Evolutionary conservation across 176 grass and related monocot species (phyloP).

Genomic region (maize (Zea mays)): DNA sequence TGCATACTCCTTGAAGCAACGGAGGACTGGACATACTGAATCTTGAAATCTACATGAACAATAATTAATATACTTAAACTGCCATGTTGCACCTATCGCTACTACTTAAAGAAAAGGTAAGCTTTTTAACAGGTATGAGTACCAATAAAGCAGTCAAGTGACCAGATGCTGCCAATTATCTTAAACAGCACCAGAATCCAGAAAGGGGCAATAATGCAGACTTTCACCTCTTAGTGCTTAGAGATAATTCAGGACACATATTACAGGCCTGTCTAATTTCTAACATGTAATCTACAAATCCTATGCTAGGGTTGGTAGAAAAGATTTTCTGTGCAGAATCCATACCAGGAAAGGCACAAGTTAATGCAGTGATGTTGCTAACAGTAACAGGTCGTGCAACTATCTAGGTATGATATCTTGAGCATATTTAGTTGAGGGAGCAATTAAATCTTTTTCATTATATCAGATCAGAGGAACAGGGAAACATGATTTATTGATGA

Average conservation of each 20-base stretch:
- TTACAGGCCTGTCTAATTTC: not conserved
- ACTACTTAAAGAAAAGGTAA: slow-evolving; percentile 10
- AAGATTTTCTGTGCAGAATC: not conserved
- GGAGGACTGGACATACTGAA: slow-evolving; percentile 22
- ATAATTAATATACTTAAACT: slow-evolving; percentile 25
- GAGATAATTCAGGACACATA: slow-evolving; percentile 17
- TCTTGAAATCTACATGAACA: slow-evolving; percentile 23
- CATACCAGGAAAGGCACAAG: slow-evolving; percentile 1
- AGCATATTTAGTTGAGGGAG: not conserved
- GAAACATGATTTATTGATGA: slow-evolving; percentile 13
- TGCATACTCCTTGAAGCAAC: slow-evolving; percentile 20
- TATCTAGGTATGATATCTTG: not conserved
- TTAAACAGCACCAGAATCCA: slow-evolving; percentile 4
- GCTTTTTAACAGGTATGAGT: not conserved
- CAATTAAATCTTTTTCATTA: not conserved
- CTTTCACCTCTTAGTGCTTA: slow-evolving; percentile 30
- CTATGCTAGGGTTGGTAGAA: slow-evolving; percentile 22
- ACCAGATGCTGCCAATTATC: slow-evolving; percentile 7
- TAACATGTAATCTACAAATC: slow-evolving; percentile 26
- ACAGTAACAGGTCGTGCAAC: not conserved
- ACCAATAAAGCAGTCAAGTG: slow-evolving; percentile 1
- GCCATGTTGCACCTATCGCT: slow-evolving; percentile 11
- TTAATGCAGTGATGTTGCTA: not conserved
- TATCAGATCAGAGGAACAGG: slow-evolving; percentile 20
- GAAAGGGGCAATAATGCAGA: not conserved